These are phyloP conservation scores for Daldinia grandis DNA, from an alignment of 495 filamentous ascomycete genomes.

Conservation along the genomic window DNA sequence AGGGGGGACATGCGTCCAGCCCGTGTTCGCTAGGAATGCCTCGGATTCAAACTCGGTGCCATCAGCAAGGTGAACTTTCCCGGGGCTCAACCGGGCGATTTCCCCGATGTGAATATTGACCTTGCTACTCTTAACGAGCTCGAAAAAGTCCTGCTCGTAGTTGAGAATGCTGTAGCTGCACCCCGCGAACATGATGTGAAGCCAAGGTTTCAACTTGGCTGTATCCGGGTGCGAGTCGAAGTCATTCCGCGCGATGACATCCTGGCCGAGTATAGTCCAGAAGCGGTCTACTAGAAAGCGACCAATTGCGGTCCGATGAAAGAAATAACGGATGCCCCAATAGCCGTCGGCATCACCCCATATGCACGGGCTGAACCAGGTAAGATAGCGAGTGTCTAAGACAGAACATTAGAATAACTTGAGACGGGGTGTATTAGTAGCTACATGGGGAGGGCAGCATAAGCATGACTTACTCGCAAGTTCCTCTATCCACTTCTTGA, in stretches of 20 bases:
- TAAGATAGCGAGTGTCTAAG: neutral
- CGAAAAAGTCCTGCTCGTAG: constrained; percentile 72
- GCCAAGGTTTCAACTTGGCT: constrained; percentile 71
- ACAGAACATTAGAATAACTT: neutral
- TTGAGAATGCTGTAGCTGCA: constrained; percentile 72
- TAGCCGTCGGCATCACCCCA: neutral
- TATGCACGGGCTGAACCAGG: neutral
- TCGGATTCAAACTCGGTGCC: neutral
- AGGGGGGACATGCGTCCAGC: neutral
- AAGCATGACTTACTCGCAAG: neutral
- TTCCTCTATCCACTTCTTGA: neutral
- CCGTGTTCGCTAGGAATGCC: neutral
- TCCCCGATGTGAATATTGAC: constrained; percentile 58
- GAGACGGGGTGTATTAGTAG: neutral
- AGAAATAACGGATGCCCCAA: neutral
- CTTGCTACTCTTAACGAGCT: constrained; percentile 64
- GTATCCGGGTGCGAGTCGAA: constrained; percentile 37
- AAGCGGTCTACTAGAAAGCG: neutral
- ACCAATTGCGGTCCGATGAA: neutral
- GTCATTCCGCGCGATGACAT: neutral
- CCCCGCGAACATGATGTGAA: constrained; percentile 69
- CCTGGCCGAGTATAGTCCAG: neutral
- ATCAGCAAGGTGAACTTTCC: neutral
- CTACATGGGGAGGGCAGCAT: neutral
- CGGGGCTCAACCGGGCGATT: neutral